phyloP scores from a whole-genome alignment of 2,329 filamentous ascomycete species.

The Xylariaceae sp. region DNA sequence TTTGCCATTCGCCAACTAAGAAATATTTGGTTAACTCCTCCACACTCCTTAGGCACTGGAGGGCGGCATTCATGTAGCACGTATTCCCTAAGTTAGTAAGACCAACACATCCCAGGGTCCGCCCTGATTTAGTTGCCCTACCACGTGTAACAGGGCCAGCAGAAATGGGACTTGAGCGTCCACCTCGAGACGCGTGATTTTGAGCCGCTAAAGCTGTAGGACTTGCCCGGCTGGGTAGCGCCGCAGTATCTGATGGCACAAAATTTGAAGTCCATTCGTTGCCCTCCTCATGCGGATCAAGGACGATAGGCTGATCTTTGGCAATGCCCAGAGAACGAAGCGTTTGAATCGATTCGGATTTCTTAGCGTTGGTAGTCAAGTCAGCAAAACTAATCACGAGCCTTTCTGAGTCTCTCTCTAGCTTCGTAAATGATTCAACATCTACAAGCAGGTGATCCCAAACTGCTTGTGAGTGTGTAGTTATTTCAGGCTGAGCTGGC shows the following conservation, averaged over 20 bases:
- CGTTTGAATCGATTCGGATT: slow-evolving; percentile 71
- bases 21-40: slow-evolving; percentile 94
- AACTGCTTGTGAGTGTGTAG: slow-evolving; percentile 24
- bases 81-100: slow-evolving; percentile 92
- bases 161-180: slow-evolving; percentile 64
- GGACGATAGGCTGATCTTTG: slow-evolving; percentile 71
- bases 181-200: slow-evolving; percentile 50
- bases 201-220: slow-evolving; percentile 34
- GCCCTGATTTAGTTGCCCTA: slow-evolving; percentile 63
- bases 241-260: slow-evolving; percentile 28
- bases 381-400: slow-evolving; percentile 63
- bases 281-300: slow-evolving; percentile 70
- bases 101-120: slow-evolving; percentile 72
- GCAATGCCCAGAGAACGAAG: slow-evolving; percentile 64
- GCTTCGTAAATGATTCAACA: slow-evolving; percentile 56
- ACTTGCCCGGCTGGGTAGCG: slow-evolving; percentile 36
- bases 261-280: slow-evolving; percentile 56
- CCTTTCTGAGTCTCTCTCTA: slow-evolving; percentile 60
- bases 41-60: slow-evolving; percentile 90
- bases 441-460: slow-evolving; percentile 55
- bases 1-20: slow-evolving; percentile 65
- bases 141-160: slow-evolving; percentile 65
- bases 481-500: slow-evolving; percentile 19
- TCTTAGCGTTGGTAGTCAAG: slow-evolving; percentile 60
- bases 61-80: slow-evolving; percentile 97